These are phyloP conservation scores for Scenedesmus sp. DNA, from an alignment of 163 green algal genomes.

Conservation along the genomic window DNA sequence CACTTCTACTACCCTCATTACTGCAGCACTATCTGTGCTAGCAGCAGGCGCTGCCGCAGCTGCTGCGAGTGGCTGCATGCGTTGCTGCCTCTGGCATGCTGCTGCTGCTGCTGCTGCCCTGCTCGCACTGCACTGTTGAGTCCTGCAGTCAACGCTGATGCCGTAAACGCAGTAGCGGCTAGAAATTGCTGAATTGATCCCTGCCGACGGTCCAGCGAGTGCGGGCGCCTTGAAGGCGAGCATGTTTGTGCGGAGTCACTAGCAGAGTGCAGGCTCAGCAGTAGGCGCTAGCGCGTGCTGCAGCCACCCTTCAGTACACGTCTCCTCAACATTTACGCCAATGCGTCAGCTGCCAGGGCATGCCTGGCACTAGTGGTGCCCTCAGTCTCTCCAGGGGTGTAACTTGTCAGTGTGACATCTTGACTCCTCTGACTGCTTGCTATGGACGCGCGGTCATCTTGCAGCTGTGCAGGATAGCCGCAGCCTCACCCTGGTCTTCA, in stretches of 20 bases:
- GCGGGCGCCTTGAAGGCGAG: conserved; percentile 26
- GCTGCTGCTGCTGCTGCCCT: conserved; percentile 13
- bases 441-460: too few relatives aligned
- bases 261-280: neutral
- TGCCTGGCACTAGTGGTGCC: neutral
- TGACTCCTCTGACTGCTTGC: neutral
- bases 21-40: neutral
- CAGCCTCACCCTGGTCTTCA: too few relatives aligned
- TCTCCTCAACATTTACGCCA: neutral
- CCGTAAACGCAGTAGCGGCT: neutral
- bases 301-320: neutral
- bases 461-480: too few relatives aligned
- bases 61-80: neutral
- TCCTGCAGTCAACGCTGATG: neutral
- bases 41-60: conserved; percentile 45
- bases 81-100: conserved; percentile 22
- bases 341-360: neutral
- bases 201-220: neutral
- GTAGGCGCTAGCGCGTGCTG: neutral
- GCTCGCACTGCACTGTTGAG: neutral
- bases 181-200: neutral
- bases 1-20: conserved; percentile 79
- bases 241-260: conserved; percentile 26
- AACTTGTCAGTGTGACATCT: neutral
- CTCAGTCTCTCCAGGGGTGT: neutral